These are phyloP conservation scores for Talaromyces funiculosus DNA, from an alignment of 2,329 filamentous ascomycete genomes.

Conservation along the genomic window DNA sequence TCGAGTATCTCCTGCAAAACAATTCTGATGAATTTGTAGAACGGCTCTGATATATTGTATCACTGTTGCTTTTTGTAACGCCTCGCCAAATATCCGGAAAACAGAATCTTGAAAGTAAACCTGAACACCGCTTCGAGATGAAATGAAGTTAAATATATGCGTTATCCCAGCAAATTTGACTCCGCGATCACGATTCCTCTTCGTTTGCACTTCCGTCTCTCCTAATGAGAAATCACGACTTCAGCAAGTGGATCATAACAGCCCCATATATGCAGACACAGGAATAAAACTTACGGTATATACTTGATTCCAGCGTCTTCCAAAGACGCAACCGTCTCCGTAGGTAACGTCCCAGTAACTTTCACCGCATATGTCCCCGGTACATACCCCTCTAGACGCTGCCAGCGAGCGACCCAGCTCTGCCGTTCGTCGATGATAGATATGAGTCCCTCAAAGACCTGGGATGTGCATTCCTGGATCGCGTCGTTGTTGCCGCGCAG, in stretches of 20 bases:
- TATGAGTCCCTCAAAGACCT: slow-evolving; percentile 91
- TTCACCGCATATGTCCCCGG: slow-evolving; percentile 90
- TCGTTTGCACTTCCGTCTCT: slow-evolving; percentile 44
- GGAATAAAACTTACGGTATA: slow-evolving; percentile 45
- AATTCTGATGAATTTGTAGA: neutral
- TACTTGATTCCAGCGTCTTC: slow-evolving; percentile 58
- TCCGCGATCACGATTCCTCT: slow-evolving; percentile 19
- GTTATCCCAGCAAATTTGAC: neutral
- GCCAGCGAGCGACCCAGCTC: slow-evolving; percentile 97
- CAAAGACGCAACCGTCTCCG: slow-evolving; percentile 51
- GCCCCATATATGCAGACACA: neutral
- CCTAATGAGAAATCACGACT: slow-evolving; percentile 19
- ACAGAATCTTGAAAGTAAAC: neutral
- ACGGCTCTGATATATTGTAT: neutral
- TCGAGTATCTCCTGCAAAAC: neutral
- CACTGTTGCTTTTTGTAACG: slow-evolving; percentile 1
- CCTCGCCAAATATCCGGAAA: neutral
- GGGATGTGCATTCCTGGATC: slow-evolving; percentile 88
- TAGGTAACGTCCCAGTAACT: slow-evolving; percentile 71
- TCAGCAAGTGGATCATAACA: neutral
- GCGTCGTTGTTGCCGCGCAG: slow-evolving; percentile 72
- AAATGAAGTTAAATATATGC: neutral
- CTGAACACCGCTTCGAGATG: neutral
- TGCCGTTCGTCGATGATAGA: slow-evolving; percentile 72
- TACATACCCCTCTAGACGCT: slow-evolving; percentile 82